Evolutionary conservation across 1,284 basidiomycete genomes (phyloP), one percentile per base, ranked within the genome.

Genomic region (Gomphus bonarii): DNA sequence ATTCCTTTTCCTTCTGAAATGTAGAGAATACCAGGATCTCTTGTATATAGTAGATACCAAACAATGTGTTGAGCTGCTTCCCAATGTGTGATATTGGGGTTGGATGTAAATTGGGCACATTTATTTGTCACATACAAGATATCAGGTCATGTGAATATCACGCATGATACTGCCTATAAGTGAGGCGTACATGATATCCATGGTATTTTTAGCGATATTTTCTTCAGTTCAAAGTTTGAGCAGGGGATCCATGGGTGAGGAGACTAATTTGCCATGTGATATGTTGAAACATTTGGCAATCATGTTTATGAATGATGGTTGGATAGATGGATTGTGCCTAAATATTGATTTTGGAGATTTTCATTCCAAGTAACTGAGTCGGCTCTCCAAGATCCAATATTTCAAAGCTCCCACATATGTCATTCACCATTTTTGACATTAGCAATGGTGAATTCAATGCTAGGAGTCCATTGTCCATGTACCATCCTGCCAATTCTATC

Each of bases 391-490:
- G 56, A 31, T 68, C 49, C 18, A 35, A 16, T 11, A 50, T 50
- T 5, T 35, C 16, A 14, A 53, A 36, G 20, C 36, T 22, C 2
- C 20, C 18, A 22, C 2, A 42, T 3, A 43, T 53, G 11, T 38
- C 35, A n/a, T 25, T 12, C 3, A 36, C 6, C 2, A 42, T 16
- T 18, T 43, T 40, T n/a, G n/a, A n/a, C n/a, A 10, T 40, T 12
- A 3, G 28, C 68, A 3, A 64, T 64, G 0, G 53, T 33, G 10
- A 52, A 62, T 0, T 65, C 64, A 3, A 69, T 65, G 0, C 67
- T 61, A 0, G n/a, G n/a, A 70, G 59, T 52, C 72, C 69, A 56
- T 75, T 69, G 53, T 75, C 69, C 0, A 73, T 65, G 46, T 73
- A 69, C 0, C 73, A 62, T 0, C 60, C 62, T 14, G 66, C 59